Base-by-base conservation (phyloP, 139 green algal species). In the Chlamydomonas incerta region DNA sequence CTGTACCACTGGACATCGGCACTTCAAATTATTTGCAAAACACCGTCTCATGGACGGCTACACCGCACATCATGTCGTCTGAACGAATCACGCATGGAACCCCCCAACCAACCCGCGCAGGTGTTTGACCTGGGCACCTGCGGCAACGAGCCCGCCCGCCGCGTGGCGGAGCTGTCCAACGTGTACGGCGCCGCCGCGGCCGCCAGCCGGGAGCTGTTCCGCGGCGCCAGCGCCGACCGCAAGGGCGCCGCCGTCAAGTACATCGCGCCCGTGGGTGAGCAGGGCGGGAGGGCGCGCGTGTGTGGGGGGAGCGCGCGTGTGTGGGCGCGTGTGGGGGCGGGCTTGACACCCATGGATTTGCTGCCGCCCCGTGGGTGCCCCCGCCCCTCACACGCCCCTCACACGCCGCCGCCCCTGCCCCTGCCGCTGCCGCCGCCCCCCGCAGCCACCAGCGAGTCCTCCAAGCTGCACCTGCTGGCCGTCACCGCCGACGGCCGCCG, bases 101-200 rank as follows among this genome's bases (percentile, higher is more conserved):
- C 26, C 60, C 60, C 60, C 11, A 5, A 13, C 60, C 60, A 14
- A 34, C 63, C 28, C 71, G 69, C n/a, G 41, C 92, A 97, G 95
- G 93, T 97, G 73, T 99, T 95, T 90, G 97, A 99, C 89, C 87
- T 99, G 47, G 97, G 97, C 5, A 15, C 81, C 2, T 82, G 85
- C 26, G 95, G 95, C 66, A 87, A 67, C 17, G 90, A 94, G 4
- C 73, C 91, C 11, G 88, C 90, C 10, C 70, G 75, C 35, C 92
- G 89, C 55, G 95, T 97, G 28, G 94, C 94, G 0, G 96, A 98
- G 83, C 68, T 94, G 58, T 62, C 86, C 0, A 93, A 97, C 76
- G 92, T 97, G 52, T 89, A 94, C 55, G 63, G 57, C 31, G 88
- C 88, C 34, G 87, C 87, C 10, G 71, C 79, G 17, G 31, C 37